phyloP scores from a whole-genome alignment of 805 yeast genomes.

The Saturnispora serradocipensis region DNA sequence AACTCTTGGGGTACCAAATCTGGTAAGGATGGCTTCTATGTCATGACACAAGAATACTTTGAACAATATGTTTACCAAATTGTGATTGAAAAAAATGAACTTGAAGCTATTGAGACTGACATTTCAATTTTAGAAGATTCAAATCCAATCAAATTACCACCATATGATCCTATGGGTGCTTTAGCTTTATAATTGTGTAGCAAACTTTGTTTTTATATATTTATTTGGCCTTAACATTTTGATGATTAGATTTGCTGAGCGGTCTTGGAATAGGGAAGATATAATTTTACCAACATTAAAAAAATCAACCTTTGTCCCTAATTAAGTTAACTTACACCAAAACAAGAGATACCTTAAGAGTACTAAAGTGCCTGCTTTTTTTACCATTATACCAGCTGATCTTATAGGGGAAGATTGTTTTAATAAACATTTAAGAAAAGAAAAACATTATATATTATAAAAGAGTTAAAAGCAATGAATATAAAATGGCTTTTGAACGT shows the following conservation, averaged over 20 bases:
- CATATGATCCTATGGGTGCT: conserved; percentile 79
- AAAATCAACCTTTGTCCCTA: not conserved
- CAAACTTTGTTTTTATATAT: not conserved
- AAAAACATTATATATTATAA: no score
- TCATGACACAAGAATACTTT: conserved; percentile 67
- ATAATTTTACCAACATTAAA: not conserved
- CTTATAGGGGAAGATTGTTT: not conserved
- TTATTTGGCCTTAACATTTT: not conserved
- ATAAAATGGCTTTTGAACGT: not conserved
- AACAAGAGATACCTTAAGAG: not conserved
- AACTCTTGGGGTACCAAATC: conserved; percentile 69
- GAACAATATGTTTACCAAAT: conserved; percentile 69
- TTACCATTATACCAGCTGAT: not conserved
- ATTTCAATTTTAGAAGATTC: conserved; percentile 30
- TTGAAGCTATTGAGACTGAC: conserved; percentile 24
- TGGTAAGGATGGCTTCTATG: conserved; percentile 59
- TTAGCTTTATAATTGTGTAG: conserved; percentile 33
- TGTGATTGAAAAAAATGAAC: conserved; percentile 42
- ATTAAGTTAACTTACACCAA: not conserved
- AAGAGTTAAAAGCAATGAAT: not conserved
- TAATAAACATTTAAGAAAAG: not conserved
- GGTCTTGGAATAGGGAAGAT: not conserved
- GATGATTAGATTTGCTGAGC: not conserved
- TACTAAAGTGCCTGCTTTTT: not conserved
- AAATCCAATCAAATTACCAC: conserved; percentile 48